Evolutionary conservation across 2,329 filamentous ascomycete species (phyloP), one percentile per base, ranked within the genome.

Genomic region (Orbilia blumenaviensis): DNA sequence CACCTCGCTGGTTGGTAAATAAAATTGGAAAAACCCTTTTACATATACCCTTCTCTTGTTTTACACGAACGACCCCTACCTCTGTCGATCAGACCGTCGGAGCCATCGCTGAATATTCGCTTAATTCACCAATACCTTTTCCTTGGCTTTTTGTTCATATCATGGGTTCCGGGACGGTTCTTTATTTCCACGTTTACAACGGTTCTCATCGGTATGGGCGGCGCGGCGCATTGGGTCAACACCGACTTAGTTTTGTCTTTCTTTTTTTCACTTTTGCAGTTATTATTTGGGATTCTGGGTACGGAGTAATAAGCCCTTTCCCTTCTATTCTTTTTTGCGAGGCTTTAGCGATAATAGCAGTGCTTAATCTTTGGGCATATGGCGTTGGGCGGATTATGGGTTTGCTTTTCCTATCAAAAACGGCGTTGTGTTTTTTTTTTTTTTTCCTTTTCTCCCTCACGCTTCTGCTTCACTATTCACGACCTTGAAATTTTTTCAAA

Each of bases 1-100:
- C 91, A 96, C 82, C 87, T 90, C 78, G 92, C 92, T 82, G 93
- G 92, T 81, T 96, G 93, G 93, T 96, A 88, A 79, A 79, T 58
- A 67, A 72, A 72, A 60, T 66, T 54, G 41, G 54, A 56, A 64
- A 50, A 66, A 3, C 7, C 29, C 36, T 64, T 52, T 23, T 52
- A 34, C 36, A 66, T 73, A 72, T 62, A 50, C 64, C 23, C 48
- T 60, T 25, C 36, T 63, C 41, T 66, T 68, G 61, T 73, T 56
- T 63, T 66, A 63, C 68, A 73, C 63, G 42, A 72, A 73, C 63
- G 42, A 76, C 44, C 66, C 50, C 63, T 52, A 61, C 54, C 66
- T 78, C 69, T 71, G 66, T 71, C 66, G 66, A 71, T 64, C 60
- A 74, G 61, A 62, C 62, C 63, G 52, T 67, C 69, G 56, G 48